phyloP scores from a whole-genome alignment of 1,284 basidiomycete species.

The Malassezia nana region DNA sequence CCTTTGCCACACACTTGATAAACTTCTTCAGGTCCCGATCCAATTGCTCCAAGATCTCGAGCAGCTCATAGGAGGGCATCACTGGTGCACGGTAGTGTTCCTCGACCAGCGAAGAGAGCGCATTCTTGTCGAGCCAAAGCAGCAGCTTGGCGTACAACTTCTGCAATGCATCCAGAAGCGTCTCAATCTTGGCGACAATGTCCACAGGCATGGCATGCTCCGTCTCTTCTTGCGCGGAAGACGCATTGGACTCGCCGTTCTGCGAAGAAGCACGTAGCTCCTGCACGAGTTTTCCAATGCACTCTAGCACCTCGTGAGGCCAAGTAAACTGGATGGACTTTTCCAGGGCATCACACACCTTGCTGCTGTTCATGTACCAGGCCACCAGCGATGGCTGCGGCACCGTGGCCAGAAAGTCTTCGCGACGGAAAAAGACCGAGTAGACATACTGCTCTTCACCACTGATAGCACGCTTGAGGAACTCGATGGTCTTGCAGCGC shows the following conservation, averaged over 20 bases:
- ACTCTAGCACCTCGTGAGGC: conserved; percentile 3
- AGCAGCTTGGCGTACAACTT: conserved; percentile 16
- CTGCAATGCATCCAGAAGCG: conserved; percentile 4
- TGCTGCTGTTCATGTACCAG: conserved; percentile 1
- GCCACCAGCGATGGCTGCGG: background rate
- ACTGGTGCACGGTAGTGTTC: background rate
- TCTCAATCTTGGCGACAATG: background rate
- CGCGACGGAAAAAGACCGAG: background rate
- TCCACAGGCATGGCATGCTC: background rate
- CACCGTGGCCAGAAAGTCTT: conserved; percentile 3
- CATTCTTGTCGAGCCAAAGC: conserved; percentile 5
- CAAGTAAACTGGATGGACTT: background rate
- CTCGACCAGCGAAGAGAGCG: background rate
- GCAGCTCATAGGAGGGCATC: background rate
- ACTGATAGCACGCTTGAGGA: conserved; percentile 2
- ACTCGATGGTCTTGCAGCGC: conserved; percentile 6
- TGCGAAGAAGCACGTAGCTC: background rate
- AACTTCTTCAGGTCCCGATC: background rate
- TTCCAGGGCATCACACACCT: conserved; percentile 1
- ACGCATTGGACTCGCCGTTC: background rate
- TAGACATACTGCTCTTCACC: conserved; percentile 14
- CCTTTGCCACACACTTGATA: conserved; percentile 9
- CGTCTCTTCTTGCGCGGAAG: background rate
- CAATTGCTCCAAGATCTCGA: background rate
- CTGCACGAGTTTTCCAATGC: background rate